phyloP scores from a whole-genome alignment of 2,329 filamentous ascomycete genomes.

The Pyricularia pennisetigena region DNA sequence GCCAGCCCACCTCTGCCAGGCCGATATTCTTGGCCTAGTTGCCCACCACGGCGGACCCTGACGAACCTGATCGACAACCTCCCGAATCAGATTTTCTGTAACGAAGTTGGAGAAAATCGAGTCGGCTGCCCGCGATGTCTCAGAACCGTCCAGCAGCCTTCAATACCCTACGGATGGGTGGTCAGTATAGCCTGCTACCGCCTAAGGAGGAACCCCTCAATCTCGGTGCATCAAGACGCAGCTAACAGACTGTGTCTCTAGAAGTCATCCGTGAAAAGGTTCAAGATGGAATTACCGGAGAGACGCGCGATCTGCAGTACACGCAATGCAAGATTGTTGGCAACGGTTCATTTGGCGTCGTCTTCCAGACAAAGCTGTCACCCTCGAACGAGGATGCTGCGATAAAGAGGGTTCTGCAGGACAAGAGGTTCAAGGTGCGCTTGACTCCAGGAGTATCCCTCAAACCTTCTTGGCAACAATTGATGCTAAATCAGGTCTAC shows the following conservation, averaged over 20 bases:
- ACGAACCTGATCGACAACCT: neutral
- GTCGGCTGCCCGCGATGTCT: conserved; percentile 50
- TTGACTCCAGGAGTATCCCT: conserved; percentile 10
- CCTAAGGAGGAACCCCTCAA: neutral
- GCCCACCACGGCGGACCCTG: conserved; percentile 5
- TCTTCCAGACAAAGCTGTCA: conserved; percentile 97
- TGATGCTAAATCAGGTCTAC: neutral
- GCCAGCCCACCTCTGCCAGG: neutral
- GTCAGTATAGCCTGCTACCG: conserved; percentile 45
- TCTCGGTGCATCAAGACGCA: neutral
- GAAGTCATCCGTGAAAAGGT: conserved; percentile 98
- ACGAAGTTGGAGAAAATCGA: neutral
- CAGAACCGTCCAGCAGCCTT: conserved; percentile 88
- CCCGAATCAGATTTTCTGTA: neutral
- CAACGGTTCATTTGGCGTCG: conserved; percentile 96
- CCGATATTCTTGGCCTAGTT: conserved; percentile 1
- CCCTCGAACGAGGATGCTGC: conserved; percentile 97
- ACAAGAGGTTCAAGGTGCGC: conserved; percentile 96
- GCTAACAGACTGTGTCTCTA: conserved; percentile 26
- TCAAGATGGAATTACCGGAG: conserved; percentile 93
- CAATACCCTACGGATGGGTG: conserved; percentile 85
- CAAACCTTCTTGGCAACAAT: neutral
- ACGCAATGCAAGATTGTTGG: conserved; percentile 99
- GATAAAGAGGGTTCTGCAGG: conserved; percentile 97
- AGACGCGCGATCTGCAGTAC: conserved; percentile 94